Evolutionary conservation across 2,329 filamentous ascomycete genomes (phyloP).

Genomic region (Pseudogymnoascus sp.): DNA sequence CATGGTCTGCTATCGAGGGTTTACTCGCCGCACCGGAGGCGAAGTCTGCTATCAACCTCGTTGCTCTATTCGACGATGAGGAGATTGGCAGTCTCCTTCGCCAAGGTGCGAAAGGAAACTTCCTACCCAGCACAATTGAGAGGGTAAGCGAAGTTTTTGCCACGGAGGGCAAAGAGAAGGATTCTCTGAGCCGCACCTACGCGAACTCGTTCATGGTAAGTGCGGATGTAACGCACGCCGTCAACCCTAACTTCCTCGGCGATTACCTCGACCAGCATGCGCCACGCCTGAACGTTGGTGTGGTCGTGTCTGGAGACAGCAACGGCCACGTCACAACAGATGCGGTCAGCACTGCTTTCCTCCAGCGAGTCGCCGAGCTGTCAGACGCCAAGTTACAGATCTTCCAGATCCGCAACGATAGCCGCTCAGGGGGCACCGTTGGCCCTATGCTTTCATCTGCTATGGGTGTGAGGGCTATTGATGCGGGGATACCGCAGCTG

Average conservation of each 20-base stretch:
- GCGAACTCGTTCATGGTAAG: constrained; percentile 89
- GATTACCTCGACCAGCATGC: constrained; percentile 79
- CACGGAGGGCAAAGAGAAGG: constrained; percentile 22
- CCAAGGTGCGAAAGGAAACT: constrained; percentile 84
- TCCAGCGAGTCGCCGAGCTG: constrained; percentile 70
- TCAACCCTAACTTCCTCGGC: constrained; percentile 85
- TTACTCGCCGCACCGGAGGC: constrained; percentile 52
- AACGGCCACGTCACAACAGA: constrained; percentile 98
- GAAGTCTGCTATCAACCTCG: constrained; percentile 72
- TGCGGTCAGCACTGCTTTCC: constrained; percentile 69
- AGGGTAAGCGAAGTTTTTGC: constrained; percentile 66
- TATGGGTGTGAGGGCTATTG: constrained; percentile 74
- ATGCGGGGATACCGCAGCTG: constrained; percentile 82
- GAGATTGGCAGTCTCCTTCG: constrained; percentile 88
- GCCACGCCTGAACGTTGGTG: constrained; percentile 79
- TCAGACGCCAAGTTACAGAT: constrained; percentile 64
- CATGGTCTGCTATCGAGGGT: constrained; percentile 79
- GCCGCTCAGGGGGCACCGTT: constrained; percentile 83
- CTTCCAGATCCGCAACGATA: constrained; percentile 94
- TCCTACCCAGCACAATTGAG: constrained; percentile 72
- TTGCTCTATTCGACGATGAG: constrained; percentile 94
- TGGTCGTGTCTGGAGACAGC: constrained; percentile 69
- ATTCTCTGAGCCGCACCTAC: constrained; percentile 63
- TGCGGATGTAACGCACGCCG: constrained; percentile 86
- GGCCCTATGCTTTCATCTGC: constrained; percentile 77